Evolutionary conservation across 306 rosid species (phyloP).

Genomic region (Oxytropis ochrocephala): DNA sequence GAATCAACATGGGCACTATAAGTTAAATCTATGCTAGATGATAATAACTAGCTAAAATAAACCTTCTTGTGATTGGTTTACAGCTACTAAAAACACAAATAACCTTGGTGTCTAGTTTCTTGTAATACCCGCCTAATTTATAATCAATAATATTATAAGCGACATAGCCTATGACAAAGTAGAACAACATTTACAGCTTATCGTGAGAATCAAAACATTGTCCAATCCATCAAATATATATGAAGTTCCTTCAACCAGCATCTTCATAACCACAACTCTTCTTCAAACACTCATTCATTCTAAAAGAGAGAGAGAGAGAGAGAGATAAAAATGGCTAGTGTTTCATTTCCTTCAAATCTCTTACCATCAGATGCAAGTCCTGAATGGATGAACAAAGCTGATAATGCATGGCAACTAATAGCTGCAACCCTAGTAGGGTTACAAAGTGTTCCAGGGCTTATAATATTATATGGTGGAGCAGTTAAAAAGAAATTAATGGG

Average conservation of each 20-base stretch:
- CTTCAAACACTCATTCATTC: background rate
- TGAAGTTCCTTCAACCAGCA: background rate
- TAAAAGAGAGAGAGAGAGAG: background rate
- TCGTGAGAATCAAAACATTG: slow-evolving; percentile 23
- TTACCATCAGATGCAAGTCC: slow-evolving; percentile 1
- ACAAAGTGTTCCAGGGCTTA: slow-evolving; percentile 40
- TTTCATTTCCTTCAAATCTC: slow-evolving; percentile 31
- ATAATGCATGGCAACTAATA: slow-evolving; percentile 42
- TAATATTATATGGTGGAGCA: slow-evolving; percentile 43
- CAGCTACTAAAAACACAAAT: background rate
- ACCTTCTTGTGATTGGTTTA: background rate
- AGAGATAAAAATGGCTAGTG: background rate
- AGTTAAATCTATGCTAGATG: background rate
- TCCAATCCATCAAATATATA: background rate
- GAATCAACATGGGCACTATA: no score
- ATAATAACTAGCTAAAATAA: background rate
- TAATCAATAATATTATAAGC: background rate
- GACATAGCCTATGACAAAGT: slow-evolving; percentile 4
- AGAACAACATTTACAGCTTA: slow-evolving; percentile 6
- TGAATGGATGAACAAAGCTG: slow-evolving; percentile 40
- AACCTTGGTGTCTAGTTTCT: background rate
- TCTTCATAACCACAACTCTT: background rate
- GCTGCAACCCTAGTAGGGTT: slow-evolving; percentile 38
- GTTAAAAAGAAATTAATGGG: slow-evolving; percentile 59
- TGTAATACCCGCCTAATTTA: slow-evolving; percentile 14